Base-by-base conservation (phyloP, 1,284 basidiomycete genomes). In the Ganoderma boninense region DNA sequence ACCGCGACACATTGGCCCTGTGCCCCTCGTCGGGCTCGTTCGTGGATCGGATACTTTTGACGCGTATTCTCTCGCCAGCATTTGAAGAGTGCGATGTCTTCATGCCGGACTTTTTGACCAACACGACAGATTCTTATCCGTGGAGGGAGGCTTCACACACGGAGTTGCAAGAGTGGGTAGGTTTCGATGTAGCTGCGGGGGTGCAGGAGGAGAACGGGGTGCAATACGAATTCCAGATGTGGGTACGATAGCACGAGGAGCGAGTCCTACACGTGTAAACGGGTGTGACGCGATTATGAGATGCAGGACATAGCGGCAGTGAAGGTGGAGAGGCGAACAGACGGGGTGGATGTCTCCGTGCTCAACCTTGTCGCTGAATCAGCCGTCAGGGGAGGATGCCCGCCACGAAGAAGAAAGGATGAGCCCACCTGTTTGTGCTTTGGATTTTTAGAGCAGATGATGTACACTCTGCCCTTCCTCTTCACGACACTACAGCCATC, bases 351-450 rank as follows among this genome's bases (percentile, higher is more conserved):
- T 49, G 13, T n/a, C n/a, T 63, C 60, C 40, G 35, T 46, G 16
- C 14, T 76, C 80, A 88, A 72, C 91, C 92, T 81, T 93, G 91
- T 59, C 92, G 87, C 92, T 93, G 80, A 52, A 71, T 23, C 4
- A 67, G 7, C 20, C 64, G 67, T 80, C 54, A 75, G 73, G 66
- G 61, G 64, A 63, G 73, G 40, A 65, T 10, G 59, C 49, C 35
- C 44, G 64, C 49, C 68, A 32, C 64, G 35, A 40, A 46, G 62
- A 64, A 42, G 20, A 11, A 70, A 44, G 49, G 23, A 2, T 35
- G 65, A 60, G 84, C 90, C 71, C 75, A 97, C 97, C 92, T 99
- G 97, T 83, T 99, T 99, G 82, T 99, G 97, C 83, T 98, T 98
- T 5, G 97, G 95, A 79, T 99, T 96, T 80, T 95, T 96, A 26